phyloP scores from a whole-genome alignment of 441 rosid genomes.

The Adansonia grandidieri region DNA sequence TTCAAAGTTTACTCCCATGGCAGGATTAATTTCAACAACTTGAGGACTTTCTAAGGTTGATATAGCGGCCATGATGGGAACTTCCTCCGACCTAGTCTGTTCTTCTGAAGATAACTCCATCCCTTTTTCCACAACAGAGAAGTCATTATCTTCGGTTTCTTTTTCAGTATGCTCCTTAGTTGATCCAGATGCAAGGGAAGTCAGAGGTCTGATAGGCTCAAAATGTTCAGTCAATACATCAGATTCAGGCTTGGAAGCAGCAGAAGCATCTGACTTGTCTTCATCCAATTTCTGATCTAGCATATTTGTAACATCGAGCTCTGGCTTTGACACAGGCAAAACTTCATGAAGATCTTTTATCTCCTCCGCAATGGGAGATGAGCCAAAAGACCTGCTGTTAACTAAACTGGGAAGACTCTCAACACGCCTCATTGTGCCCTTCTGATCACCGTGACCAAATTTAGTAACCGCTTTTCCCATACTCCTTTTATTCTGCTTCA shows the following conservation, averaged over 20 bases:
- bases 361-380: slow-evolving; percentile 48
- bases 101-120: slow-evolving; percentile 41
- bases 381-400: slow-evolving; percentile 36
- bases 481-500: slow-evolving; percentile 45
- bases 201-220: slow-evolving; percentile 40
- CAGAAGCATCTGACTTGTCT: slow-evolving; percentile 49
- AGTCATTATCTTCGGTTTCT: slow-evolving; percentile 44
- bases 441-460: slow-evolving; percentile 45
- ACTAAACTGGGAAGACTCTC: slow-evolving; percentile 54
- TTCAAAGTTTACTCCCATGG: slow-evolving; percentile 33
- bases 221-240: slow-evolving; percentile 40
- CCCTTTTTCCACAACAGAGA: slow-evolving; percentile 49
- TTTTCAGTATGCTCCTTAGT: slow-evolving; percentile 38
- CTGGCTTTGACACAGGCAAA: slow-evolving; percentile 56
- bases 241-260: slow-evolving; percentile 45
- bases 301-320: slow-evolving; percentile 40
- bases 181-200: slow-evolving; percentile 34
- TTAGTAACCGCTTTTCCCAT: slow-evolving; percentile 38
- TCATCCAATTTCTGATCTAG: slow-evolving; percentile 59
- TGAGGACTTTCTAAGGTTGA: slow-evolving; percentile 30
- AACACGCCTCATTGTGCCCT: slow-evolving; percentile 37
- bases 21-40: slow-evolving; percentile 36
- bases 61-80: background rate
- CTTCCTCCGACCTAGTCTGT: slow-evolving; percentile 21
- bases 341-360: slow-evolving; percentile 81